phyloP scores from a whole-genome alignment of 208 protist species.

The Crithidia fasciculata region DNA sequence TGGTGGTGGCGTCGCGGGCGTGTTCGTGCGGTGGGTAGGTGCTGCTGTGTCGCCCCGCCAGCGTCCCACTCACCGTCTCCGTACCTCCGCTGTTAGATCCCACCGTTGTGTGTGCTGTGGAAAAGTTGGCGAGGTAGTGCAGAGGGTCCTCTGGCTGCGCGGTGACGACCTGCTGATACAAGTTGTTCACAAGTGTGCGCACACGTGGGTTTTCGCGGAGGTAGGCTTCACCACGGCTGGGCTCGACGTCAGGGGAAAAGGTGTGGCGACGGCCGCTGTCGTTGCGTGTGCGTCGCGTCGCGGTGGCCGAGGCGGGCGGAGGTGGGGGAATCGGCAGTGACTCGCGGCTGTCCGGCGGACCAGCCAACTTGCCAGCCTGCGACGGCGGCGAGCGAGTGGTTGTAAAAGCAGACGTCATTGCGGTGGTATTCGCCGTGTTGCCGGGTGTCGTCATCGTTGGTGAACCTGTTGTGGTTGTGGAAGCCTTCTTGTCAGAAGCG shows the following conservation, averaged over 20 bases:
- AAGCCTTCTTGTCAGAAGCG: not conserved
- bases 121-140: conserved; percentile 18
- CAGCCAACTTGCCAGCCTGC: not conserved
- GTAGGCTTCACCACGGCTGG: not conserved
- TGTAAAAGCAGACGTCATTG: too few species aligned
- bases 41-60: not conserved
- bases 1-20: not conserved
- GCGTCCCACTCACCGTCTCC: too few species aligned
- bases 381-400: too few species aligned
- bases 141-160: conserved; percentile 56
- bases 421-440: too few species aligned
- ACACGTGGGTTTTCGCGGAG: conserved; percentile 36
- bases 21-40: conserved; percentile 4
- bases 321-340: conserved; percentile 1
- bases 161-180: conserved; percentile 56
- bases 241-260: conserved; percentile 5
- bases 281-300: conserved; percentile 14
- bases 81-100: not conserved
- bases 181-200: conserved; percentile 44
- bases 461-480: conserved; percentile 22
- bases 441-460: not conserved
- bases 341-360: not conserved
- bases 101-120: not conserved
- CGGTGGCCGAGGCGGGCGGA: conserved; percentile 1
- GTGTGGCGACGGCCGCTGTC: conserved; percentile 1